Conservation (phyloP, 2,329 filamentous ascomycete genomes). For the Rutstroemia sp. region DNA sequence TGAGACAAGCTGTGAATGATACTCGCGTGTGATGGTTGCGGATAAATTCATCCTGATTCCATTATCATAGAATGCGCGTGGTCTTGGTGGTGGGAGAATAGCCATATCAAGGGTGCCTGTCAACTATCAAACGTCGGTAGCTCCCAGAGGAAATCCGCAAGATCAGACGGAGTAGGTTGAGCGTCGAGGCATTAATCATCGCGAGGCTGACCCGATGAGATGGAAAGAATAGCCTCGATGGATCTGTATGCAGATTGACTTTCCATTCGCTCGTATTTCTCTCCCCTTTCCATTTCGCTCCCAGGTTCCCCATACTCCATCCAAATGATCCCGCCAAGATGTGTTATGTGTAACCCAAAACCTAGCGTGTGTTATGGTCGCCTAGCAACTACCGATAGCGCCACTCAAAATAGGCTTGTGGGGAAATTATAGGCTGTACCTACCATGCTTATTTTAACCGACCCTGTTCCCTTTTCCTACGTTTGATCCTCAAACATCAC, state of each 20-base stretch:
- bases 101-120: neutral
- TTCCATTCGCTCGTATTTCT: no score
- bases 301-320: no score
- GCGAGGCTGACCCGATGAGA: neutral
- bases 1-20: conserved; percentile 1
- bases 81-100: neutral
- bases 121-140: neutral
- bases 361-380: no score
- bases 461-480: neutral
- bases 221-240: neutral
- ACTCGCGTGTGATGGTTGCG: neutral
- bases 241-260: no score
- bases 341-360: no score
- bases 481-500: neutral
- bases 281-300: no score
- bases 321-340: no score
- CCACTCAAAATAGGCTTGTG: neutral
- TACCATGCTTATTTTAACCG: neutral
- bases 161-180: neutral
- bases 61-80: neutral
- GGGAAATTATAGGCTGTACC: neutral
- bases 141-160: neutral
- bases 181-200: neutral
- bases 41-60: neutral
- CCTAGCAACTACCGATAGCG: no score